Percentiles rank a stretch among this genome's conserved stretches.
These are phyloP conservation scores for Lodderomyces elongisporus DNA, from an alignment of 1,139 yeast species.

Conservation along the genomic window DNA sequence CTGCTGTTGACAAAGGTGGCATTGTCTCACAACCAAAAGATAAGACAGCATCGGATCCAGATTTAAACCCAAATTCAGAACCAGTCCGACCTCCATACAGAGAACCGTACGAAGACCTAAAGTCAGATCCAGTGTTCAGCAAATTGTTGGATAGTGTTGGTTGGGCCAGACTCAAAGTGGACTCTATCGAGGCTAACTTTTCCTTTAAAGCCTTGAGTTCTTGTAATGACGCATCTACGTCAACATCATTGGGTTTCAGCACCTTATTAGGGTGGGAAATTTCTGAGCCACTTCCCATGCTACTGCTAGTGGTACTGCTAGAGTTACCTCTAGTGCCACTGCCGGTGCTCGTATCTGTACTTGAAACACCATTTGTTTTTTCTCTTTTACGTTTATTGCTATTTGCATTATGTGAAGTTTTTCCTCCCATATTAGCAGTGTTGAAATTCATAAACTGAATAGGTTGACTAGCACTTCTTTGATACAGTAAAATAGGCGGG, in stretches of 20 bases:
- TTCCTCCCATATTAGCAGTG: background rate
- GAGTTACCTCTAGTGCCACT: background rate
- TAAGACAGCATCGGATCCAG: background rate
- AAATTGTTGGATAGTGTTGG: background rate
- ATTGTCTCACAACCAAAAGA: background rate
- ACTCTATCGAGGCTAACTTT: slow-evolving; percentile 22
- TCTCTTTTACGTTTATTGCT: too few relatives aligned
- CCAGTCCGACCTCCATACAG: too few relatives aligned
- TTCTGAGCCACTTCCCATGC: background rate
- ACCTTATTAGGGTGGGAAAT: background rate
- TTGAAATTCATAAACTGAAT: slow-evolving; percentile 11
- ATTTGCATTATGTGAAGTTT: background rate
- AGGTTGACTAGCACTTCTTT: slow-evolving; percentile 24
- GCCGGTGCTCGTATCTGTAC: background rate
- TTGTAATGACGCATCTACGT: slow-evolving; percentile 14
- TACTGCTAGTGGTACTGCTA: background rate
- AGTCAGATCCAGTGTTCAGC: background rate
- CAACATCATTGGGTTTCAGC: slow-evolving; percentile 6
- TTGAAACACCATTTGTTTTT: background rate
- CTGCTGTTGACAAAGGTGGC: slow-evolving; percentile 1
- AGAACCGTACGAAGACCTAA: too few relatives aligned
- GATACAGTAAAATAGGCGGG: slow-evolving; percentile 17
- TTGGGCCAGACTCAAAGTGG: slow-evolving; percentile 2
- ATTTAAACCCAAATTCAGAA: too few relatives aligned
- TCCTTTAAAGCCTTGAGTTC: slow-evolving; percentile 25